Base-by-base conservation (phyloP, 768 basidiomycete species). In the Podaxis mareebaensis region DNA sequence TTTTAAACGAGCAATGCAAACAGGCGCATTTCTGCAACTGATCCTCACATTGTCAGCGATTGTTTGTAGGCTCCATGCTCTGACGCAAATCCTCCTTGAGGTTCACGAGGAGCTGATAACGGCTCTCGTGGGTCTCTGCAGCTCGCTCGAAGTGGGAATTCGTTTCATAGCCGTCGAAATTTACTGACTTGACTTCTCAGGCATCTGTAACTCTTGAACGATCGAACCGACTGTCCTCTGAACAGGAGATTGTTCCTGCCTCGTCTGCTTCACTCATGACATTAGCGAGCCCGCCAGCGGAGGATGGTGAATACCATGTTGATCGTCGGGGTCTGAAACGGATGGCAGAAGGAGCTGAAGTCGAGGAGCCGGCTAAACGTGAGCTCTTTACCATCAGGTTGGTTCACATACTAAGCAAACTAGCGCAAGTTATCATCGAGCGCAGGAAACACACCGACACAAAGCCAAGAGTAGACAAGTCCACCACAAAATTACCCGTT, bases 21-120 rank as follows among this genome's bases (percentile, higher is more conserved):
- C 85, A 0, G 90, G 88, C 17, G 87, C 90, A 17, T 94, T 94
- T 68, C 77, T 90, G 12, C 88, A 89, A 65, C 70, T 91, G 15
- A 73, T 88, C n/a, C 69, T 94, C 52, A 76, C 84, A 4, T 77
- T 93, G 46, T 76, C 79, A 24, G 89, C 86, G 12, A 81, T 91
- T 42, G 75, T 82, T 49, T 88, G 89, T 2, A 81, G 91, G 61
- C 72, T 91, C 70, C 76, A 75, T 26, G 68, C 72, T 3, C 69
- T 89, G 33, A 70, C 79, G 24, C 67, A 72, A 40, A 85, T 86
- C 64, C 65, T 89, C 1, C 67, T 71, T 1, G 78, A 81, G 8
- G 73, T 72, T 44, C 67, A 85, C 4, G 68, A 46, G 33, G 64
- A 68, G n/a, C 49, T 70, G 6, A 13, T 49, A 3, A 53, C 52